Evolutionary conservation across 2,329 filamentous ascomycete species (phyloP).

Genomic region (Metarhizium robertsii): DNA sequence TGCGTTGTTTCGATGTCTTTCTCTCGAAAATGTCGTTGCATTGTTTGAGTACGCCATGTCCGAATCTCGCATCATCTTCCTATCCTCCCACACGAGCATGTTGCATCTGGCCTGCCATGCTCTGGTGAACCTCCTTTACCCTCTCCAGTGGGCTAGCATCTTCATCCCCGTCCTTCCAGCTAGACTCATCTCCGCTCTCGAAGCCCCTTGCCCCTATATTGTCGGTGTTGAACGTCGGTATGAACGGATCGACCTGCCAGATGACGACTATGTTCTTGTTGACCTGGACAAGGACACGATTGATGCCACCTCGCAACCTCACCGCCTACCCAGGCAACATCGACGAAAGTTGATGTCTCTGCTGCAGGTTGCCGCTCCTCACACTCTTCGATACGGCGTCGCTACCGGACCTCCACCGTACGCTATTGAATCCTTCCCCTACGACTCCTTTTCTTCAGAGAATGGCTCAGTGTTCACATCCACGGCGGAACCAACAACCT

Average conservation of each 20-base stretch:
- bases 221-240: slow-evolving; percentile 92
- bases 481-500: slow-evolving; percentile 56
- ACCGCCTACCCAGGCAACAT: slow-evolving; percentile 75
- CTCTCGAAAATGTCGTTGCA: slow-evolving; percentile 83
- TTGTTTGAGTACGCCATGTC: slow-evolving; percentile 89
- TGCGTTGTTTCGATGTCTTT: slow-evolving; percentile 81
- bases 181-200: slow-evolving; percentile 78
- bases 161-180: slow-evolving; percentile 89
- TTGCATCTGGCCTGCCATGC: slow-evolving; percentile 85
- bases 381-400: slow-evolving; percentile 80
- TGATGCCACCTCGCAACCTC: slow-evolving; percentile 71
- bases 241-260: slow-evolving; percentile 74
- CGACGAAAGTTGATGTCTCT: slow-evolving; percentile 82
- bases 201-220: slow-evolving; percentile 94
- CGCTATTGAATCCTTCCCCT: slow-evolving; percentile 85
- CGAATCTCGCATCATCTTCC: slow-evolving; percentile 90
- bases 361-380: slow-evolving; percentile 81
- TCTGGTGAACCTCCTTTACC: slow-evolving; percentile 78
- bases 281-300: slow-evolving; percentile 89
- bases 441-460: slow-evolving; percentile 83
- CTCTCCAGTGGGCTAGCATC: slow-evolving; percentile 85
- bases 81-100: slow-evolving; percentile 95
- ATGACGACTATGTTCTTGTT: slow-evolving; percentile 91
- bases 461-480: slow-evolving; percentile 71
- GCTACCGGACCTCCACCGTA: slow-evolving; percentile 84